A percentile compares a stretch with the other conserved stretches of the same genome.
phyloP scores from a whole-genome alignment of 306 rosid genomes.

The Abrus precatorius region DNA sequence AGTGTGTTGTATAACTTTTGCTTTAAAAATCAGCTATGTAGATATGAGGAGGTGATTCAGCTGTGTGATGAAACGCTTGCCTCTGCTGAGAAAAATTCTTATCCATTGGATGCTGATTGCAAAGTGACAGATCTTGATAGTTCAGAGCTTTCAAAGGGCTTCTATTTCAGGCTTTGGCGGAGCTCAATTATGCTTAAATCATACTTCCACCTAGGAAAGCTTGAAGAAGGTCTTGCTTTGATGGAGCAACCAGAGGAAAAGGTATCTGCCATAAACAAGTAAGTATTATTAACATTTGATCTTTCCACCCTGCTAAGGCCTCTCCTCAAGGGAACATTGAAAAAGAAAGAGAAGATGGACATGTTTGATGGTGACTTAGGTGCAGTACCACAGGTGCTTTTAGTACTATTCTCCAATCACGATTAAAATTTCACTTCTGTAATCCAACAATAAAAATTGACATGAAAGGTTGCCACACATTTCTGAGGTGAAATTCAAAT shows the following conservation, averaged over 20 bases:
- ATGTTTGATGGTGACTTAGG: not conserved
- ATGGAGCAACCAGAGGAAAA: constrained; percentile 25
- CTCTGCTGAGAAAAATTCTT: constrained; percentile 8
- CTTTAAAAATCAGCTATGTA: constrained; percentile 20
- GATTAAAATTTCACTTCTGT: too few relatives aligned
- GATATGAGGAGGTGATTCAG: constrained; percentile 22
- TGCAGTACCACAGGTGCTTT: too few relatives aligned
- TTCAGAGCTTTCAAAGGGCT: constrained; percentile 11
- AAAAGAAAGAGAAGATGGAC: constrained; percentile 8
- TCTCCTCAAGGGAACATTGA: not conserved
- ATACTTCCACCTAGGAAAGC: constrained; percentile 29
- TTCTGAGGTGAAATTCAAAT: too few relatives aligned
- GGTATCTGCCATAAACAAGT: constrained; percentile 15
- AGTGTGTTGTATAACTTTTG: constrained; percentile 14
- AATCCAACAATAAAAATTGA: too few relatives aligned
- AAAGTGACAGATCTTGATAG: not conserved
- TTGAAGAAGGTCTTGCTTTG: constrained; percentile 16
- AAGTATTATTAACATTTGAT: constrained; percentile 14
- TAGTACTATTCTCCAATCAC: too few relatives aligned
- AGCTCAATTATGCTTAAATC: constrained; percentile 23
- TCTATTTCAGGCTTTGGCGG: constrained; percentile 34
- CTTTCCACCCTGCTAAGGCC: not conserved
- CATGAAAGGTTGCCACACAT: too few relatives aligned
- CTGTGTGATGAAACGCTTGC: constrained; percentile 21
- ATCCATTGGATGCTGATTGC: constrained; percentile 18